A percentile compares a stretch with the other conserved stretches of the same genome.
These are phyloP conservation scores for Tuctoria greenei DNA, from an alignment of 176 grass and related monocot genomes.

Conservation along the genomic window DNA sequence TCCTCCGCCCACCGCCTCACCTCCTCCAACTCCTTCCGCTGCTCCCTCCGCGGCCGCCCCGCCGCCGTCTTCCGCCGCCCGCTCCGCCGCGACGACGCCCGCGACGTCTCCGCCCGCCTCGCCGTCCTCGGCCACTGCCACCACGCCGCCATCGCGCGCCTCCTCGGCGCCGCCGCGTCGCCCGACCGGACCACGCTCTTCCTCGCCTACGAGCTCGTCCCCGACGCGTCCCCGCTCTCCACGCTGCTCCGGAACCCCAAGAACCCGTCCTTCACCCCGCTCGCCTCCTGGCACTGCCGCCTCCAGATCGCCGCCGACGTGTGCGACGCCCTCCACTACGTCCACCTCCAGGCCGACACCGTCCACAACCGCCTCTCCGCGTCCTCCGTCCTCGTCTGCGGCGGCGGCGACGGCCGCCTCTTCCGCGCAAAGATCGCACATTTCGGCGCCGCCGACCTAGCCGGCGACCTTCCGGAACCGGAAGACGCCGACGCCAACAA, in stretches of 20 bases:
- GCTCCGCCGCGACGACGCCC: slow-evolving; percentile 46
- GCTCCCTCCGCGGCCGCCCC: slow-evolving; percentile 60
- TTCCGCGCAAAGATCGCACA: slow-evolving; percentile 76
- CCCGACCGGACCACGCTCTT: slow-evolving; percentile 62
- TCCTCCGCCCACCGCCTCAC: slow-evolving; percentile 52
- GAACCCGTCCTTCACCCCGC: slow-evolving; percentile 70
- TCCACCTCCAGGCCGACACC: slow-evolving; percentile 66
- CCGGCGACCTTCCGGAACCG: slow-evolving; percentile 37
- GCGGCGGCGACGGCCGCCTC: slow-evolving; percentile 41
- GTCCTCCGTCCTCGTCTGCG: slow-evolving; percentile 68
- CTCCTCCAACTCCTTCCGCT: slow-evolving; percentile 57
- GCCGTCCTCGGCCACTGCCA: slow-evolving; percentile 70
- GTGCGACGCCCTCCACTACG: slow-evolving; percentile 74
- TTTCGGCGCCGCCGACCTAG: slow-evolving; percentile 73
- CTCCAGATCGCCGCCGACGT: slow-evolving; percentile 68
- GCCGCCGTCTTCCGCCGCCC: slow-evolving; percentile 73
- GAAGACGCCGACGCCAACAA: too few relatives aligned
- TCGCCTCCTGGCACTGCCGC: slow-evolving; percentile 63
- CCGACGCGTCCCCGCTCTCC: slow-evolving; percentile 54
- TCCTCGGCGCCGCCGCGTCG: slow-evolving; percentile 76
- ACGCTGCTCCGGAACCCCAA: slow-evolving; percentile 65
- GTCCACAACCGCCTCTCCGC: slow-evolving; percentile 83
- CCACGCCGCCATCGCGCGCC: slow-evolving; percentile 68
- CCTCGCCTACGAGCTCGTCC: slow-evolving; percentile 67
- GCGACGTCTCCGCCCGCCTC: slow-evolving; percentile 41